Evolutionary conservation across 306 rosid species (phyloP), one percentile per base, ranked within the genome.

Genomic region (Lathyrus sativus): DNA sequence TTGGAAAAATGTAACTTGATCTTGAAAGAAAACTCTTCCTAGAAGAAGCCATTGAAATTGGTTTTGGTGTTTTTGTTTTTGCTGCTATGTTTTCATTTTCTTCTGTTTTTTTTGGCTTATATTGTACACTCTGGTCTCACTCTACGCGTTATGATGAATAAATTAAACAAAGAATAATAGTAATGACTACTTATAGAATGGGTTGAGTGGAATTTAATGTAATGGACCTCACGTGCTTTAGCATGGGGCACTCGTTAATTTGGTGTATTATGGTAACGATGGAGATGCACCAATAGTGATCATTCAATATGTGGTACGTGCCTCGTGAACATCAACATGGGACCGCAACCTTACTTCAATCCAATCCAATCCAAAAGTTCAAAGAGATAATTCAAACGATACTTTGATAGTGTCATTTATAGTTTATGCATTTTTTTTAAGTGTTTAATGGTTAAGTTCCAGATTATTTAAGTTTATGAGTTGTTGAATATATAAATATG

Each of bases 31-130:
- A 84, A 61, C 50, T 44, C 62, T 80, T 89, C 84, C 82, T 70
- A 6, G 96, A 83, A 7, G 96, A 83, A 9, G 96, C 96, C 98
- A 92, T 89, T 74, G 81, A 7, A 7, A 35, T 7, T 35, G 39
- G 9, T 35, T 35, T 35, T 35, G 39, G 39, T 35, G 69, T 54
- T 53, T 76, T 18, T 43, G 7, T 15, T 55, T 5, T 15, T 39
- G 26, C 39, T 73, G 1, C 31, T 45, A 0, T 63, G 53, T 28
- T 54, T 58, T 33, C 39, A 29, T 7, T 44, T 11, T 11, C 37
- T 24, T 26, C 37, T 13, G 58, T 24, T 24, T 44, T 70, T 14
- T 58, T 19, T 11, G 7, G 33, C 33, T 22, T 3, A n/a, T 66
- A 24, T 22, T 68, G 1, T 28, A 33, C 41, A 64, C 31, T 8